Evolutionary conservation across 257 asterid species (phyloP).

Genomic region (Cynanchum wilfordii): DNA sequence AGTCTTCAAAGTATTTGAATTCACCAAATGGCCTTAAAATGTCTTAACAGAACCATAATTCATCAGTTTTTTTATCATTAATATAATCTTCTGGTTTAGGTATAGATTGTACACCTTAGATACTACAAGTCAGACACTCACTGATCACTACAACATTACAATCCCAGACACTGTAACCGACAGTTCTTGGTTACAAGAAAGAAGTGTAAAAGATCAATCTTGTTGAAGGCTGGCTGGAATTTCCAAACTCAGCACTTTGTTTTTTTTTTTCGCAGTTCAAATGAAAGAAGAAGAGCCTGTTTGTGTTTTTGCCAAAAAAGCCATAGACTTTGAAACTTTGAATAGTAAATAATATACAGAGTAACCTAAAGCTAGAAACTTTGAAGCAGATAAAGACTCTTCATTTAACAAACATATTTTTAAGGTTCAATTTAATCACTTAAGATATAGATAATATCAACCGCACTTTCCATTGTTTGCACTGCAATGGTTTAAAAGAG

Average conservation of each 20-base stretch:
- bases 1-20: conserved; percentile 65
- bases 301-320: not conserved
- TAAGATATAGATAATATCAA: too few species aligned
- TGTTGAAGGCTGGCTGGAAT: not conserved
- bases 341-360: not conserved
- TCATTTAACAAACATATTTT: not conserved
- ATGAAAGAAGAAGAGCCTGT: not conserved
- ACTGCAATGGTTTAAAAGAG: not conserved
- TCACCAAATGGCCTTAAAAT: conserved; percentile 78
- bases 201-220: not conserved
- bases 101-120: not conserved
- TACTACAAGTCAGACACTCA: too few species aligned
- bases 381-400: not conserved
- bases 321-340: too few species aligned
- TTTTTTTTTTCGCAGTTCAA: not conserved
- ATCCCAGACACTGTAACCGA: too few species aligned
- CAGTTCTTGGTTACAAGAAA: not conserved
- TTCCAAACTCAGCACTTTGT: not conserved
- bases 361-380: not conserved
- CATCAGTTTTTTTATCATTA: not conserved
- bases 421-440: too few species aligned
- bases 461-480: not conserved
- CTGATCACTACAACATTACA: too few species aligned
- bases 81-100: not conserved
- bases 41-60: not conserved